Conservation (phyloP, 805 yeast species). For the Sugiyamaella lignohabitans region DNA sequence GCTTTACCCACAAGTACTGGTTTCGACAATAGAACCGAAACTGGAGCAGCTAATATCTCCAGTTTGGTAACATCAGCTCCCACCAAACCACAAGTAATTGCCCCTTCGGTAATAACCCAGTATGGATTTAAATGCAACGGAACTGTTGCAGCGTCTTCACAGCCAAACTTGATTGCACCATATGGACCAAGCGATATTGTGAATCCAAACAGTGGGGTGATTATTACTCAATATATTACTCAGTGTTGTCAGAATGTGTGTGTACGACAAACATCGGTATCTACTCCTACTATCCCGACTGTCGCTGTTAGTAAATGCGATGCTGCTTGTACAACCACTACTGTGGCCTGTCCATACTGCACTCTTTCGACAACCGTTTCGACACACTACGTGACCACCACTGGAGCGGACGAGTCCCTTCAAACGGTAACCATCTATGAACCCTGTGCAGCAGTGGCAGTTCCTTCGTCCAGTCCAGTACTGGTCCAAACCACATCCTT, state of each 20-base stretch:
- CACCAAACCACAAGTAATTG: background rate
- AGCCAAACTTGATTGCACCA: conserved; percentile 1
- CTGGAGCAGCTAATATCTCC: background rate
- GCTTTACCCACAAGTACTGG: background rate
- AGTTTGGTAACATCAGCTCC: no score
- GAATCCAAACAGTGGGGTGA: conserved; percentile 5
- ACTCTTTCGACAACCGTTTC: conserved; percentile 6
- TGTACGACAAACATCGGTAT: conserved; percentile 4
- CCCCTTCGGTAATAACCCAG: background rate
- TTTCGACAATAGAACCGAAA: background rate
- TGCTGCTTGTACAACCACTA: conserved; percentile 4
- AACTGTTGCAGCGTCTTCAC: background rate
- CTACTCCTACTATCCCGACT: conserved; percentile 9
- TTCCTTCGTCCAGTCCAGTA: conserved; percentile 8
- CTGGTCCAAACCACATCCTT: background rate
- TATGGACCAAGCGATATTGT: conserved; percentile 4
- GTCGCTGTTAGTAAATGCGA: conserved; percentile 9
- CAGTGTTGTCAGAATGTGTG: conserved; percentile 11
- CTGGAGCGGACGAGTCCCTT: background rate
- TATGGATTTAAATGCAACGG: background rate
- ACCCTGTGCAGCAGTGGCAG: conserved; percentile 4
- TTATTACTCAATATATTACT: conserved; percentile 9
- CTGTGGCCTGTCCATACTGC: conserved; percentile 11
- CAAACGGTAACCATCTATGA: conserved; percentile 9
- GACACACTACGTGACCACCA: conserved; percentile 1